Conservation (phyloP, 768 basidiomycete species). For the Suillus luteus region DNA sequence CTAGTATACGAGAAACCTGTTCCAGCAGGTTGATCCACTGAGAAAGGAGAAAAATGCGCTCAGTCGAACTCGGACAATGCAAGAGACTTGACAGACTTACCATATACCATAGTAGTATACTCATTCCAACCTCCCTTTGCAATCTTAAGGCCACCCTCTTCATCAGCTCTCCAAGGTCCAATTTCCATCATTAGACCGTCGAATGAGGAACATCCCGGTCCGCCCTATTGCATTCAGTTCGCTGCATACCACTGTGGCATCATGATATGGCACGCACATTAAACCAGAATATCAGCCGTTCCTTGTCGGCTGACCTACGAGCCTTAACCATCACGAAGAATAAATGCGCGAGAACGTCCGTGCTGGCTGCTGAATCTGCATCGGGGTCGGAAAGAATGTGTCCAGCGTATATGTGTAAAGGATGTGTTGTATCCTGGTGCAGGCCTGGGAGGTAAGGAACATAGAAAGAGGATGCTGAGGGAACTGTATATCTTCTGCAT, state of each 20-base stretch:
- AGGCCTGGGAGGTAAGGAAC: constrained; percentile 76
- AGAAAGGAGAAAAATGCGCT: constrained; percentile 10
- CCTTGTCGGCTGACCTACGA: constrained; percentile 83
- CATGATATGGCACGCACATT: constrained; percentile 58
- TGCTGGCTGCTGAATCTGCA: constrained; percentile 46
- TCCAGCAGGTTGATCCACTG: constrained; percentile 97
- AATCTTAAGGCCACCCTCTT: constrained; percentile 67
- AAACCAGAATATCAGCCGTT: constrained; percentile 94
- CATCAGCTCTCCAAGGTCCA: constrained; percentile 87
- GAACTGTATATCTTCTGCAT: constrained; percentile 44
- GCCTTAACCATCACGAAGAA: constrained; percentile 93
- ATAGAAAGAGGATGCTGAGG: constrained; percentile 84
- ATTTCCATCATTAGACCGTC: constrained; percentile 98
- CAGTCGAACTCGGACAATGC: neutral
- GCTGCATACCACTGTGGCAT: neutral
- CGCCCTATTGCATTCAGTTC: constrained; percentile 56
- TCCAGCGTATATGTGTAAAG: constrained; percentile 82
- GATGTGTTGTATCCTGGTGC: constrained; percentile 66
- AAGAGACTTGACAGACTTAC: constrained; percentile 48
- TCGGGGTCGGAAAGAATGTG: constrained; percentile 82
- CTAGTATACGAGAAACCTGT: constrained; percentile 92
- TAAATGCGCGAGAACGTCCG: constrained; percentile 73
- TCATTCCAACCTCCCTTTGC: constrained; percentile 96
- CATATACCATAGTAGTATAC: constrained; percentile 89
- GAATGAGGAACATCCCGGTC: constrained; percentile 96